These are phyloP conservation scores for Mallotus japonicus DNA, from an alignment of 441 rosid genomes.

Conservation along the genomic window DNA sequence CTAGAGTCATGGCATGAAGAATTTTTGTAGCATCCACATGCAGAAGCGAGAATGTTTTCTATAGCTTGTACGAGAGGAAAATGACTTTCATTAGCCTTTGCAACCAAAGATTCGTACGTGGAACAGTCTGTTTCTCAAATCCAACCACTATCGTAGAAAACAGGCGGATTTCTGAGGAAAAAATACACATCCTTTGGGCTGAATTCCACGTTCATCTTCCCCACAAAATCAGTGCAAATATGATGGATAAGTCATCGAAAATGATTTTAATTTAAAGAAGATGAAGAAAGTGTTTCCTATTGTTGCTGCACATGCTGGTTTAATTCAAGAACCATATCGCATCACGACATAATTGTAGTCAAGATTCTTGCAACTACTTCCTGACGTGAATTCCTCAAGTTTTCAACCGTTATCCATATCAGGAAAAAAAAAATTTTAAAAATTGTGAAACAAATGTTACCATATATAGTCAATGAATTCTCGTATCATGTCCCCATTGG, in stretches of 20 bases:
- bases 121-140: background rate
- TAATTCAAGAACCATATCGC: background rate
- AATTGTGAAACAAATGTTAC: background rate
- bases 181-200: background rate
- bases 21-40: slow-evolving; percentile 32
- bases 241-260: background rate
- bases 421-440: background rate
- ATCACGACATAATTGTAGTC: slow-evolving; percentile 2
- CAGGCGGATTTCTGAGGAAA: slow-evolving; percentile 4
- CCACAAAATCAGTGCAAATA: slow-evolving; percentile 31
- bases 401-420: slow-evolving; percentile 9
- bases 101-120: background rate
- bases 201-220: slow-evolving; percentile 12
- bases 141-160: slow-evolving; percentile 20
- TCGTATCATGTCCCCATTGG: background rate
- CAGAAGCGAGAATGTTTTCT: slow-evolving; percentile 12
- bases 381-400: background rate
- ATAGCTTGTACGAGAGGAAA: background rate
- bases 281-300: background rate
- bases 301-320: background rate
- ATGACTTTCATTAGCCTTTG: background rate
- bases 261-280: background rate
- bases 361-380: slow-evolving; percentile 18
- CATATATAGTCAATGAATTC: background rate
- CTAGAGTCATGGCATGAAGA: slow-evolving; percentile 21